Base-by-base conservation (phyloP, 306 rosid genomes). In the Acmispon strigosus region DNA sequence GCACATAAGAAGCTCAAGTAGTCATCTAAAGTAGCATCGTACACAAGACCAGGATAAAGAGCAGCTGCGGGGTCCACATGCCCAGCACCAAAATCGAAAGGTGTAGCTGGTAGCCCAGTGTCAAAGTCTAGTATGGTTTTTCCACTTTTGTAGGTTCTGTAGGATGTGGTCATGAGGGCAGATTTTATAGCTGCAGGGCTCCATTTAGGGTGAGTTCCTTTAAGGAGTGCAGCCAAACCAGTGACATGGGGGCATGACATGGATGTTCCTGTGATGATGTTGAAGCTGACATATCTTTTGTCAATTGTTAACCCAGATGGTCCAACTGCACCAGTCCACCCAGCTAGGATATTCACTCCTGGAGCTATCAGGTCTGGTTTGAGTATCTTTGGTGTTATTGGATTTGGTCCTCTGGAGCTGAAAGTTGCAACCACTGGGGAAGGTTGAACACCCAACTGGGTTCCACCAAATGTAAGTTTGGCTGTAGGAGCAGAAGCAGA, bases 181-280 rank as follows among this genome's bases (percentile, higher is more conserved):
- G 98, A 94, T 80, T 66, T 86, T 68, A 94, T 87, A 41, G 88
- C 90, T 10, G 96, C 96, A 27, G 98, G 97, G 69, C 91, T 90
- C 98, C 98, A 94, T 32, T 87, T 95, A 2, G 83, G 88, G 72
- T 87, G 92, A 67, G 82, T 86, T 10, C 86, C 95, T 75, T 87
- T 94, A 47, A 94, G 39, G 47, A 90, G 82, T 45, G 97, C 95
- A 5, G 89, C 94, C 37, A 94, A 67, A 2, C 98, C 98, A 73
- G 96, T 87, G 11, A 94, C 83, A 56, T 94, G 98, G 4, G 98
- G 98, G 77, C 98, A 94, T 5, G 98, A 89, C 98, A 94, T 94
- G 68, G 98, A 94, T 57, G 98, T 94, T 8, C 98, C 98, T 0
- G 97, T 88, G 70, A 90, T 62, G 68, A 94, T 83, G 52, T 89